A percentile compares a stretch with the other conserved stretches of the same genome.
phyloP scores from a whole-genome alignment of 768 basidiomycete species.

The Lepiota brunneoincarnata region DNA sequence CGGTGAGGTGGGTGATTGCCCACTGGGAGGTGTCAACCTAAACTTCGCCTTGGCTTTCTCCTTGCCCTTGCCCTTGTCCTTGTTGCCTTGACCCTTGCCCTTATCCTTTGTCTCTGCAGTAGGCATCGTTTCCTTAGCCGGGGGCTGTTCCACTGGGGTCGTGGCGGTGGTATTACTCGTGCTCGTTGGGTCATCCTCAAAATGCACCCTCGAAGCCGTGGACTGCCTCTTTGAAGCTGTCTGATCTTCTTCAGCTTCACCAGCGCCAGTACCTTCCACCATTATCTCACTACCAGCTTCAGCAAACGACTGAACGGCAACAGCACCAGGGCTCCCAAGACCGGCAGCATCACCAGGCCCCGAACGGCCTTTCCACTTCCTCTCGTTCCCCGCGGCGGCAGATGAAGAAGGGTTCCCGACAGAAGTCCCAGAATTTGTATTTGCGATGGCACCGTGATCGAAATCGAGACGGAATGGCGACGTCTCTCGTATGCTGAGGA shows the following conservation, averaged over 20 bases:
- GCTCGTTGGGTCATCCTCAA: slow-evolving; percentile 2
- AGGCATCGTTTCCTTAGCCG: not conserved
- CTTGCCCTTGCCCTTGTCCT: not conserved
- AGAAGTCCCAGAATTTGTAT: not conserved
- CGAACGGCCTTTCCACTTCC: slow-evolving; percentile 2
- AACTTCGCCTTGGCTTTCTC: not conserved
- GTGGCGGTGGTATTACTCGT: not conserved
- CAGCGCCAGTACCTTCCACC: not conserved
- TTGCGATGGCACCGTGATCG: slow-evolving; percentile 8
- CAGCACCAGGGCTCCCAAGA: not conserved
- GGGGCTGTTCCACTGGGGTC: not conserved
- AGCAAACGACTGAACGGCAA: slow-evolving; percentile 4
- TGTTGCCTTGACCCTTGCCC: not conserved
- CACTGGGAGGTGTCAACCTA: slow-evolving; percentile 7
- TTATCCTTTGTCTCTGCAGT: not conserved
- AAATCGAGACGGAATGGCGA: slow-evolving; percentile 50
- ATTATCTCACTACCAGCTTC: slow-evolving; percentile 4
- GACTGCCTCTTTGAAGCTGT: not conserved
- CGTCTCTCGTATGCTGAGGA: slow-evolving; percentile 35
- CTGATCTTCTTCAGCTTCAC: not conserved
- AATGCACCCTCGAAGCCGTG: slow-evolving; percentile 10
- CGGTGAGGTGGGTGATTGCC: slow-evolving; percentile 7
- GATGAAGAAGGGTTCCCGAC: not conserved
- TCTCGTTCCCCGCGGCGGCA: not conserved
- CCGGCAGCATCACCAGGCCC: slow-evolving; percentile 1